Conservation (phyloP, 2,329 filamentous ascomycete species). For the Pezicula neosporulosa region DNA sequence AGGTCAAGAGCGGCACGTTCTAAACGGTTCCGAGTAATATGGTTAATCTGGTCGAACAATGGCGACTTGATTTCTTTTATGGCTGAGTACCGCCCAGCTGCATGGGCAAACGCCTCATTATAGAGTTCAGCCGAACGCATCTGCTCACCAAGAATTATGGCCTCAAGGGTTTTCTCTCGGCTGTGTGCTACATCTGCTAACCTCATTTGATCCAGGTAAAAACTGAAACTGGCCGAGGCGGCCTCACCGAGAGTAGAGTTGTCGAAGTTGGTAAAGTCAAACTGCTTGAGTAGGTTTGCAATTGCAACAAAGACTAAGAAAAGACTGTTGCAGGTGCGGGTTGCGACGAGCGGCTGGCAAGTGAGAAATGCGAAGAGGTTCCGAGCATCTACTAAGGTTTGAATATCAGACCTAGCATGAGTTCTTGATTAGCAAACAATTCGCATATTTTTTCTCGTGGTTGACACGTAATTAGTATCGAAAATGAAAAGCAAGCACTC, state of each 20-base stretch:
- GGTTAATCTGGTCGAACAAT: conserved; percentile 67
- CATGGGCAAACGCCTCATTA: conserved; percentile 88
- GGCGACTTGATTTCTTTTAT: conserved; percentile 64
- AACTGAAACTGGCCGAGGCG: conserved; percentile 63
- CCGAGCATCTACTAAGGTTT: conserved; percentile 54
- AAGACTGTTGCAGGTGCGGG: conserved; percentile 45
- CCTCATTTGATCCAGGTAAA: conserved; percentile 72
- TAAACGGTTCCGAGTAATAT: conserved; percentile 71
- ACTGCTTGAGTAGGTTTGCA: conserved; percentile 49
- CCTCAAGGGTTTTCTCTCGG: conserved; percentile 85
- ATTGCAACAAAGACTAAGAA: conserved; percentile 55
- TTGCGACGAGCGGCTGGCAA: conserved; percentile 60
- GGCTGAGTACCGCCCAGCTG: conserved; percentile 79
- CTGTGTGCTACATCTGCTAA: conserved; percentile 79
- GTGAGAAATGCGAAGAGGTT: conserved; percentile 66
- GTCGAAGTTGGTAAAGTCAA: conserved; percentile 53
- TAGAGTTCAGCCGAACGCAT: conserved; percentile 82
- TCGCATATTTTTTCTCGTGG: too few species aligned
- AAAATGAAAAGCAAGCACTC: too few species aligned
- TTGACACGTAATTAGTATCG: too few species aligned
- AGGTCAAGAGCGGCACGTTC: conserved; percentile 81
- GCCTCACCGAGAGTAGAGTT: conserved; percentile 57
- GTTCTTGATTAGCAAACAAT: conserved; percentile 6
- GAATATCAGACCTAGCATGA: conserved; percentile 41
- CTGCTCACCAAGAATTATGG: conserved; percentile 81